Base-by-base conservation (phyloP, 2,329 filamentous ascomycete species). In the Colletotrichum chrysophilum region DNA sequence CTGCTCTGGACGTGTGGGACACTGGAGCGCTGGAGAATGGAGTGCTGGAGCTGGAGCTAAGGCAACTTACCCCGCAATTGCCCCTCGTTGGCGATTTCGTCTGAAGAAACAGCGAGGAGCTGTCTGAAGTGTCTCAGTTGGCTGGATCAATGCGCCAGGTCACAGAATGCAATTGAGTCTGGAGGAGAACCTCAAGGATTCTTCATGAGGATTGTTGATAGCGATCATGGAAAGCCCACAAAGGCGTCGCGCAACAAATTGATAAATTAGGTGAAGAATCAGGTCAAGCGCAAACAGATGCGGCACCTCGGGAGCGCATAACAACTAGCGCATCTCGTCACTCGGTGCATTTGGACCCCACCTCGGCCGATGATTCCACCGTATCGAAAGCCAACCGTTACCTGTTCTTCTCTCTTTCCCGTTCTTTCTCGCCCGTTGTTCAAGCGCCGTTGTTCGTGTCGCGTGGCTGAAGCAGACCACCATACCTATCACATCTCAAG, bases 51-150 rank as follows among this genome's bases (percentile, higher is more conserved):
- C 30, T 36, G 12, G 58, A 61, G 65, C 34, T 38, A 14, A 7
- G 18, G 36, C 36, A 12, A 12, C 43, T 18, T 69, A 77, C 76
- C 76, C 76, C 76, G 76, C 76, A 77, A 70, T 74, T 76, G 76
- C 76, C 76, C 76, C 76, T 77, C 74, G 66, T 60, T 60, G 56
- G 26, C 32, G 56, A 73, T 61, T 43, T 28, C 56, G 61, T 56
- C 38, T 67, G 48, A 56, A 62, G 55, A 69, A 62, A 32, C 3
- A 8, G 34, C 24, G 66, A 64, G 6, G 43, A 68, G 52, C 64
- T 26, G 55, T 26, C n/a, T 16, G 7, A 48, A 34, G 24, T 64
- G 21, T 58, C 56, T 70, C 24, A 60, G 10, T 14, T 34, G 10
- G 43, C 43, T 52, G n/a, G 2, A 52, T 52, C 28, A 55, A 8